phyloP scores from a whole-genome alignment of 345 rosid genomes.

The Sisymbrium altissimum region DNA sequence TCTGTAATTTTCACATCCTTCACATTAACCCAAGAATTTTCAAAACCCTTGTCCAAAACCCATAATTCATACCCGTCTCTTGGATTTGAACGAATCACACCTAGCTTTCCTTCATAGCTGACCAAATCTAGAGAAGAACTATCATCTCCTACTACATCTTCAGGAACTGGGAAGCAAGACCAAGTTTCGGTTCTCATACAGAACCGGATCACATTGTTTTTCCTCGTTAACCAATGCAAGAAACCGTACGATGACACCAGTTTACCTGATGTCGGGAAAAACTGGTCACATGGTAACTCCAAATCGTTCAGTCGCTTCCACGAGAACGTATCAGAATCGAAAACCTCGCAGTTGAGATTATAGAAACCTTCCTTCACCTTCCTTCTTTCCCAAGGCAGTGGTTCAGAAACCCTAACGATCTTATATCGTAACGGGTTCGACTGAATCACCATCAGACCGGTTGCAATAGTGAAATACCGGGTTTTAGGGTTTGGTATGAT shows the following conservation, averaged over 20 bases:
- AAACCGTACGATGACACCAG: conserved; percentile 1
- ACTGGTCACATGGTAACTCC: background rate
- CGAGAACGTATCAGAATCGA: no score
- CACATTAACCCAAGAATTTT: background rate
- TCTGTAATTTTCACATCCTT: background rate
- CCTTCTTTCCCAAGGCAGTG: no score
- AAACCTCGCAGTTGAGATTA: no score
- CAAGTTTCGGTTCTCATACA: conserved; percentile 26
- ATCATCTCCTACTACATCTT: background rate
- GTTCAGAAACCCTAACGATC: no score
- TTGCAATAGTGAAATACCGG: no score
- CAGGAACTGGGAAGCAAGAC: conserved; percentile 1
- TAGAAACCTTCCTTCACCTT: no score
- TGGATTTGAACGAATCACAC: background rate
- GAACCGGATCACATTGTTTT: conserved; percentile 16
- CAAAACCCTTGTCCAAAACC: background rate
- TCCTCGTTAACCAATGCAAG: conserved; percentile 11
- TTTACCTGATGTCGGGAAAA: background rate
- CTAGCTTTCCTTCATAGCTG: conserved; percentile 19
- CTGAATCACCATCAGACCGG: no score
- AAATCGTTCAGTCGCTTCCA: no score
- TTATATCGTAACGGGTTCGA: no score
- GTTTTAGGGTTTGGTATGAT: no score
- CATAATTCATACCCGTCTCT: background rate
- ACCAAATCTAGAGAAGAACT: background rate